Evolutionary conservation across 768 basidiomycete genomes (phyloP).

Genomic region (Thelephora ganbajun): DNA sequence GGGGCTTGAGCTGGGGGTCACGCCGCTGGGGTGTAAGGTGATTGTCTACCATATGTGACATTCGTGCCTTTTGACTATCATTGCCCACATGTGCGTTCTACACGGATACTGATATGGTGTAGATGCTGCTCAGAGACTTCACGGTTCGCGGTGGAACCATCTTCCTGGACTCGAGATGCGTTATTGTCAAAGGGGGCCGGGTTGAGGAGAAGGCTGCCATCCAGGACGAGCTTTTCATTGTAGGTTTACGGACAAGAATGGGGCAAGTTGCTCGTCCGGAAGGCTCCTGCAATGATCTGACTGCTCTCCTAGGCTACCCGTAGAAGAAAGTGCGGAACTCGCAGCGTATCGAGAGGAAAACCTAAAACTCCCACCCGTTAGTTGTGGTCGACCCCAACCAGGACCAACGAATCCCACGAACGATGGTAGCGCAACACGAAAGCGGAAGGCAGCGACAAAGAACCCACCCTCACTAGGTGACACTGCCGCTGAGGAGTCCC

Average conservation of each 20-base stretch:
- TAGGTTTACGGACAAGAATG: constrained; percentile 45
- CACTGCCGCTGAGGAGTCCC: too few species aligned
- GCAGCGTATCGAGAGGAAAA: too few species aligned
- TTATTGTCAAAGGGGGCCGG: constrained; percentile 43
- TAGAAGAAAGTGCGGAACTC: too few species aligned
- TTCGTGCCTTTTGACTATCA: not conserved
- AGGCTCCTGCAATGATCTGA: too few species aligned
- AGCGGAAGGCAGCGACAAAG: too few species aligned
- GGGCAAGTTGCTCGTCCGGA: constrained; percentile 33
- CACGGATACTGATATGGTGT: not conserved
- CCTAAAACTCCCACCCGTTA: too few species aligned
- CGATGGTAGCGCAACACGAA: too few species aligned
- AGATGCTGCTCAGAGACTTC: constrained; percentile 64
- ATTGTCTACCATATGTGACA: not conserved
- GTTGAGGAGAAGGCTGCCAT: constrained; percentile 50
- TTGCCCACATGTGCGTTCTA: not conserved
- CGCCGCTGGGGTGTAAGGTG: constrained; percentile 78
- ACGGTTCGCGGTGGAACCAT: constrained; percentile 56
- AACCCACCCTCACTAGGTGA: too few species aligned
- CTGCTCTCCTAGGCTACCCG: too few species aligned
- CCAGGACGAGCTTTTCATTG: constrained; percentile 46
- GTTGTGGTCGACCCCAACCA: too few species aligned
- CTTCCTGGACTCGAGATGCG: constrained; percentile 59
- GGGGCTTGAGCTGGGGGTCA: constrained; percentile 56
- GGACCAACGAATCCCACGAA: too few species aligned